phyloP scores from a whole-genome alignment of 2,329 filamentous ascomycete species.

The Cladosporium sp. region DNA sequence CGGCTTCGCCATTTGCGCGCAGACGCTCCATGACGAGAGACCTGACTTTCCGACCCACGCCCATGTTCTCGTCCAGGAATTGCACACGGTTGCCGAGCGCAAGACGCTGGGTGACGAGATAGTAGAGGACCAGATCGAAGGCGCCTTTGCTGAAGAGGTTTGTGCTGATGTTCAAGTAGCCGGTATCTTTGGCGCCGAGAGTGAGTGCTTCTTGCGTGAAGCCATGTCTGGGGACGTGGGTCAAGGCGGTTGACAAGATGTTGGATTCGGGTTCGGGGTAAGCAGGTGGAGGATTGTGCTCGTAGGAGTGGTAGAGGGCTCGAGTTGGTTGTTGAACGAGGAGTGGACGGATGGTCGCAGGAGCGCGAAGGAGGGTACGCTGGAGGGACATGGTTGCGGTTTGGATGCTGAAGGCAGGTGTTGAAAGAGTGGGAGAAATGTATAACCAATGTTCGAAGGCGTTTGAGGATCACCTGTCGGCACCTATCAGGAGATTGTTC shows the following conservation, averaged over 20 bases:
- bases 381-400: constrained; percentile 20
- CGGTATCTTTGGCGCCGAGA: constrained; percentile 74
- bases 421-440: too few species aligned
- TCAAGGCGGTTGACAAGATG: constrained; percentile 77
- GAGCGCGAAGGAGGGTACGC: constrained; percentile 25
- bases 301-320: constrained; percentile 64
- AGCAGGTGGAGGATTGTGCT: constrained; percentile 57
- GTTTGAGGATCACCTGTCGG: too few species aligned
- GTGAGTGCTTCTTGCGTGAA: constrained; percentile 72
- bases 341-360: constrained; percentile 23
- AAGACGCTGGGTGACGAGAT: constrained; percentile 64
- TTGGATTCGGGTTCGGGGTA: constrained; percentile 66
- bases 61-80: constrained; percentile 36
- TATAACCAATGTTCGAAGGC: too few species aligned
- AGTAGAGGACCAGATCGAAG: constrained; percentile 76
- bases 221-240: constrained; percentile 73
- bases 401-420: too few species aligned
- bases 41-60: constrained; percentile 62
- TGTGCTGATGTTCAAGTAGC: constrained; percentile 80
- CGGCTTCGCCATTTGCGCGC: constrained; percentile 59
- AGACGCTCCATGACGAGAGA: constrained; percentile 71
- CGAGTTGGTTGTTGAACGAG: constrained; percentile 19
- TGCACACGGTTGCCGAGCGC: constrained; percentile 49
- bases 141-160: constrained; percentile 74
- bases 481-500: too few species aligned